Conservation (phyloP, 1,284 basidiomycete genomes). For the Fomitiporia mediterranea region DNA sequence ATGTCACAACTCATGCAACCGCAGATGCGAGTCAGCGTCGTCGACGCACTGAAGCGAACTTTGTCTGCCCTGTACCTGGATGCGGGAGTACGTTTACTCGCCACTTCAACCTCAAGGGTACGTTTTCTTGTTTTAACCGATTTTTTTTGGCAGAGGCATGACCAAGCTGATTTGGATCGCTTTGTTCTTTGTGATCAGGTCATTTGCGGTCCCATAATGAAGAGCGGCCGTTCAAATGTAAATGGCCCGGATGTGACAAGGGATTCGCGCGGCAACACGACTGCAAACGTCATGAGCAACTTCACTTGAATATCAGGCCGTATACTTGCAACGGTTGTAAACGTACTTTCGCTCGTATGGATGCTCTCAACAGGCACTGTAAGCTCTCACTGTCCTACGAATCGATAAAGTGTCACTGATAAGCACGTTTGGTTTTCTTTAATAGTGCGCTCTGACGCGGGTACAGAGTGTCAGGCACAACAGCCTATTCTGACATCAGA, state of each 20-base stretch:
- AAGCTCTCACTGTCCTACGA: no score
- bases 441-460: constrained; percentile 52
- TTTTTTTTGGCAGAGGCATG: not conserved
- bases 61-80: constrained; percentile 67
- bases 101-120: constrained; percentile 77
- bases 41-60: constrained; percentile 70
- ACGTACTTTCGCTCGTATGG: constrained; percentile 76
- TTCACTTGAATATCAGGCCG: constrained; percentile 72
- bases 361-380: constrained; percentile 76
- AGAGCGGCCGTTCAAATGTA: constrained; percentile 79
- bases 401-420: no score
- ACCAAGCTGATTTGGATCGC: constrained; percentile 19
- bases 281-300: constrained; percentile 77
- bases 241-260: constrained; percentile 81
- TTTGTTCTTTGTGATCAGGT: no score
- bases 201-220: constrained; percentile 82
- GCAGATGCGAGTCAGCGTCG: constrained; percentile 67
- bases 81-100: constrained; percentile 82
- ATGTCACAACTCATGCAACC: constrained; percentile 70
- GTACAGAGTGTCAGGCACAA: constrained; percentile 42
- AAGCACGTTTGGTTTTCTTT: constrained; percentile 2
- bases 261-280: constrained; percentile 83
- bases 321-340: constrained; percentile 75
- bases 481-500: constrained; percentile 19
- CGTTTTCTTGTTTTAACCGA: constrained; percentile 24